Base-by-base conservation (phyloP, 2,329 filamentous ascomycete genomes). In the Coniochaeta ligniaria region DNA sequence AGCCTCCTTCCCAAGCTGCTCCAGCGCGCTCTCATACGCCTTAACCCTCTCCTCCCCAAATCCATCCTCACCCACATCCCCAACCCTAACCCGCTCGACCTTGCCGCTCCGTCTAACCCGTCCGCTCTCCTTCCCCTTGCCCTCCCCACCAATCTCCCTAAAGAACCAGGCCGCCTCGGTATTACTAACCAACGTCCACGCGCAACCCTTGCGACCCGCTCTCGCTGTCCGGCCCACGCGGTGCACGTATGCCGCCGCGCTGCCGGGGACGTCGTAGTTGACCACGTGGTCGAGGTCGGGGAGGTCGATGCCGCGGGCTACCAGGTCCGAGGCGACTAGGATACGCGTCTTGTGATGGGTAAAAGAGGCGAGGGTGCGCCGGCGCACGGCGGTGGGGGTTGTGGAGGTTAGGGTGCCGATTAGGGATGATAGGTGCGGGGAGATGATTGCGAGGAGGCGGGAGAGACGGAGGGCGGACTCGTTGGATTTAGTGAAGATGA, bases 401-500 rank as follows among this genome's bases (percentile, higher is more conserved):
- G 90, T 90, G 22, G 91, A 93, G 16, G 91, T 91, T 63, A 95
- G 83, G 0, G 88, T 91, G 62, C 85, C 86, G 59, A 91, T 83
- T 47, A 81, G 76, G 1, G 77, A 69, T 2, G 81, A 76, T 36
- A 89, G 76, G 0, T 78, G 72, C 0, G 87, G 86, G 20, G 84
- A 79, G 24, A 96, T 79, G 1, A 93, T 77, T 1, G 80, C 76
- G 12, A 98, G 80, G 0, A 98, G 85, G 22, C 91, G 89, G 1
- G 90, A 87, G n/a, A 98, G 83, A 61, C 95, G 89, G n/a, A 90
- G 82, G 1, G 94, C 91, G 20, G 88, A 86, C 72, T 96, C 92
- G 71, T 94, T 96, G 61, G 91, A 96, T 67, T 92, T 92, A 55
- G 92, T 93, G 72, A 98, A 98, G 65, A 98, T 86, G 38, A 98